Percentiles rank a stretch among this genome's conserved stretches.
These are phyloP conservation scores for Trypanosomatidae sp. DNA, from an alignment of 208 protist species.

Conservation along the genomic window DNA sequence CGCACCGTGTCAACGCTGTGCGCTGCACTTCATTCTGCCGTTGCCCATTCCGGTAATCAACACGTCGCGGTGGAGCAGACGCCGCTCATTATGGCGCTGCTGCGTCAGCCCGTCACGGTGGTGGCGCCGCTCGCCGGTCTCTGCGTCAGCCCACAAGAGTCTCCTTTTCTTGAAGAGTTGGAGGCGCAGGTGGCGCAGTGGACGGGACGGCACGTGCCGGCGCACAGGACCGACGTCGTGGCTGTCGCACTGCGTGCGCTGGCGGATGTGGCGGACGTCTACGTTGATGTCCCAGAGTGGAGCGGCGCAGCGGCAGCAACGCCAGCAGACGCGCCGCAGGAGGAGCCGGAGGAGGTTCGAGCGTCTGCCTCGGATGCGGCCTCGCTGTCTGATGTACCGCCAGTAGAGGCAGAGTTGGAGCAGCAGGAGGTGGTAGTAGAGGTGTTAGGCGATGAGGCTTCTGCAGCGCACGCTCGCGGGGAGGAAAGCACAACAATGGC, in stretches of 20 bases:
- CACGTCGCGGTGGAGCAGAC: constrained; percentile 2
- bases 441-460: too few relatives aligned
- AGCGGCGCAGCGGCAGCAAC: neutral
- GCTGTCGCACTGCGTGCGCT: constrained; percentile 40
- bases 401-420: too few relatives aligned
- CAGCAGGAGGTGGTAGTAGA: too few relatives aligned
- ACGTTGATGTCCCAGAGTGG: constrained; percentile 1
- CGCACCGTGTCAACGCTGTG: too few relatives aligned
- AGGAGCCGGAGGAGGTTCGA: too few relatives aligned
- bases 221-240: constrained; percentile 30
- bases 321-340: too few relatives aligned
- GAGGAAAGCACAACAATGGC: too few relatives aligned
- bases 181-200: constrained; percentile 28
- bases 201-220: constrained; percentile 11
- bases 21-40: too few relatives aligned
- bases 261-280: constrained; percentile 19
- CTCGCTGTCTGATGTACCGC: too few relatives aligned
- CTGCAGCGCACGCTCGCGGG: too few relatives aligned
- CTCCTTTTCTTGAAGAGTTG: constrained; percentile 30
- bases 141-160: constrained; percentile 41
- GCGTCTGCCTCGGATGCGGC: too few relatives aligned
- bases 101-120: constrained; percentile 38
- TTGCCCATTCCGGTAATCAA: too few relatives aligned
- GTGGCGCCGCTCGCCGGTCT: constrained; percentile 44
- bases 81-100: constrained; percentile 26